phyloP scores from a whole-genome alignment of 2,329 filamentous ascomycete genomes.

The Pezicula rhizophila region DNA sequence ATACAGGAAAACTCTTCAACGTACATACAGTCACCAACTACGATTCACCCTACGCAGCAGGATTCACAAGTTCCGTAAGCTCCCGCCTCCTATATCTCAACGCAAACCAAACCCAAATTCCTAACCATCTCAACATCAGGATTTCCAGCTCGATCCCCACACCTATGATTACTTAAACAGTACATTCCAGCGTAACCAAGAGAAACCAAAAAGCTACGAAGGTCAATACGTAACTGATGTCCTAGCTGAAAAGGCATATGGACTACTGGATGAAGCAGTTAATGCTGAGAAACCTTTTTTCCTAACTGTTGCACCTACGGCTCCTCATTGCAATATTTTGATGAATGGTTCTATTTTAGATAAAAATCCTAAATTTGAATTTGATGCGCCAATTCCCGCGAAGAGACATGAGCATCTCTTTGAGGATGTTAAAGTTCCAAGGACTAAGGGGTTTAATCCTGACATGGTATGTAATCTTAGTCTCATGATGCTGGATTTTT shows the following conservation, averaged over 20 bases:
- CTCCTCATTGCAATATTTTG: slow-evolving; percentile 50
- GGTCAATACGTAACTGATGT: slow-evolving; percentile 44
- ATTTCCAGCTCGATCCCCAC: slow-evolving; percentile 55
- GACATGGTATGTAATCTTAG: slow-evolving; percentile 35
- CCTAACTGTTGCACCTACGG: slow-evolving; percentile 56
- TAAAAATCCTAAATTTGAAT: neutral
- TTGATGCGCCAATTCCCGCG: slow-evolving; percentile 44
- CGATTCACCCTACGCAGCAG: slow-evolving; percentile 46
- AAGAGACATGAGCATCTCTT: slow-evolving; percentile 58
- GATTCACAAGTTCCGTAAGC: slow-evolving; percentile 38
- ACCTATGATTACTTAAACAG: slow-evolving; percentile 63
- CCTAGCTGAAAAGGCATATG: slow-evolving; percentile 48
- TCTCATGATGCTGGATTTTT: neutral
- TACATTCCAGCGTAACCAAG: slow-evolving; percentile 52
- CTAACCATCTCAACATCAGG: slow-evolving; percentile 27
- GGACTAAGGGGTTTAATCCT: slow-evolving; percentile 61
- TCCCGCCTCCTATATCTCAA: too few species aligned
- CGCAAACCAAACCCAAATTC: neutral
- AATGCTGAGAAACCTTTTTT: slow-evolving; percentile 54
- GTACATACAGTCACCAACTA: slow-evolving; percentile 55
- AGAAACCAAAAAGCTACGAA: slow-evolving; percentile 45
- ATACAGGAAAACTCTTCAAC: slow-evolving; percentile 65
- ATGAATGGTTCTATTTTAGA: neutral
- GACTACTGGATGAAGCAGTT: slow-evolving; percentile 54
- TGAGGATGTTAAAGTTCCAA: slow-evolving; percentile 48